Base-by-base conservation (phyloP, 306 rosid genomes). In the Dryas octopetala region DNA sequence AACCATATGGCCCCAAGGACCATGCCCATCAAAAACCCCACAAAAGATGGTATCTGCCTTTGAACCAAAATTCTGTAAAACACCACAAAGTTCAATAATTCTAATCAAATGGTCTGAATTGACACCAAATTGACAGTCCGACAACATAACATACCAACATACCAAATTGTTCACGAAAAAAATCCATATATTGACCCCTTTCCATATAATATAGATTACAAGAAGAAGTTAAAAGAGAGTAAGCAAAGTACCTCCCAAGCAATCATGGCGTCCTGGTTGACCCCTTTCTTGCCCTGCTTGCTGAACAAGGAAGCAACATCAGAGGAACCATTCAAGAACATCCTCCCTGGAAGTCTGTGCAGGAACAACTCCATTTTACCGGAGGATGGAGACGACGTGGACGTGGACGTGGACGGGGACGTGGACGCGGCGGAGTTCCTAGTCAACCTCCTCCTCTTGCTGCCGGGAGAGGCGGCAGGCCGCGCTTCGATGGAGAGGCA, bases 21-120 rank as follows among this genome's bases (percentile, higher is more conserved):
- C 98, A n/a, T 94, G 98, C 3, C 98, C 98, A 81, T 94, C 98
- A 73, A 94, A 94, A 49, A 91, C 94, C 62, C 96, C 98, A 66
- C 98, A 93, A 49, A 93, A 88, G 11, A 84, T 76, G 7, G 85
- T 63, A 66, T 82, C 91, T 11, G 75, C 74, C 72, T 66, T 85
- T 12, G 86, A 83, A 38, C 88, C 79, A 54, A 94, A 90, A 54
- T 87, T 94, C 86, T 94, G 83, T 48, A 57, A 23, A 49, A 57
- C 49, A 47, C 54, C 53, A 43, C 64, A 71, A 57, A 55, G 10
- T 3, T 41, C 16, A 7, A 41, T n/a, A 55, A 13, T 45, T n/a
- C 15, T 32, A 32, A 32, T 32, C 38, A 32, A 32, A 11, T 4
- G 19, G 38, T 10, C 3, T 6, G 12, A 58, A 12, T 60, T 43